Evolutionary conservation across 768 basidiomycete species (phyloP), one percentile per base, ranked within the genome.

Genomic region (Hygrophoropsis aurantiaca): DNA sequence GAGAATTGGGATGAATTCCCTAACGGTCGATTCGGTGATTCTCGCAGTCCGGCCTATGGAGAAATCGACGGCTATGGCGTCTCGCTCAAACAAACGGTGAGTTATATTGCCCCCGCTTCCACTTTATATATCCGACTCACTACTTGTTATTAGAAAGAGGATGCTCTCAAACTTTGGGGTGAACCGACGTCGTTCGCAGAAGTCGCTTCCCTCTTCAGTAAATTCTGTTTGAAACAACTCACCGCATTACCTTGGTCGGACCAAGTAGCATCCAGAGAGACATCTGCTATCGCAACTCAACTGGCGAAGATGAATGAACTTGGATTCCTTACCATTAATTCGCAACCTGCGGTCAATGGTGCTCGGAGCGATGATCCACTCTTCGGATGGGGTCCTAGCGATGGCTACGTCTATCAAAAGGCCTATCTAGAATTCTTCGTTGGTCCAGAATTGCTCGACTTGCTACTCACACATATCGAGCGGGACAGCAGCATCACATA

Each of bases 1-100:
- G 94, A 97, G 64, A 91, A 97, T 61, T 99, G 97, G 97, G 97
- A 99, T 62, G 95, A 98, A 65, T 98, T 97, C 67, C 97, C 97
- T 41, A 99, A 99, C 65, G 97, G 97, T 46, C 90, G 97, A 55
- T 99, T 95, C 61, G 97, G 97, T 57, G 97, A 98, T 70, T 87
- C 94, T 6, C 82, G 97, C 48, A 92, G 89, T 77, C 97, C 97
- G 23, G 97, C 97, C 11, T 99, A 97, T 56, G 97, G 97, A 59
- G 97, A 99, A 69, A 71, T 99, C 45, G 95, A 99, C 61, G 95
- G 95, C 2, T 97, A 95, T 55, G 95, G 95, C 44, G 83, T 97
- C 34, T 90, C 80, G 66, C 81, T 98, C 58, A 94, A 94, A 65
- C 87, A 95, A 60, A 84, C 87, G 30, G 94, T 91, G 49, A 52